Percentiles rank a stretch among this genome's conserved stretches.
phyloP scores from a whole-genome alignment of 805 yeast species.

The Allodekkera sacchari region DNA sequence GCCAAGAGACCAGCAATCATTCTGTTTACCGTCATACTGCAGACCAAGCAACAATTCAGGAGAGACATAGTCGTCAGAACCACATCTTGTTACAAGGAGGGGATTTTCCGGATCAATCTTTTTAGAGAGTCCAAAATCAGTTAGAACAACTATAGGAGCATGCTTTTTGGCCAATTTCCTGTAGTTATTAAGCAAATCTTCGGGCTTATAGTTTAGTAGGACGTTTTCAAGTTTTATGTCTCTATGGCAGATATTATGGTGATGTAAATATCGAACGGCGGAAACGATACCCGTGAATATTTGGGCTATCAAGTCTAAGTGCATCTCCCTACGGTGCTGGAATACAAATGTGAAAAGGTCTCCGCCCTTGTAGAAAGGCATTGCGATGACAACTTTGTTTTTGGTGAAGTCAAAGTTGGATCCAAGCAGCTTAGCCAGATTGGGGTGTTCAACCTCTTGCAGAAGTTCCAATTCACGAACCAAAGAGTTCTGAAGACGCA shows the following conservation, averaged over 20 bases:
- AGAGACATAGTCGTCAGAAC: conserved; percentile 92
- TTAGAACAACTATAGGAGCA: conserved; percentile 42
- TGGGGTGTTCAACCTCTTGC: conserved; percentile 52
- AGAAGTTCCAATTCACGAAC: conserved; percentile 71
- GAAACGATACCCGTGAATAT: conserved; percentile 62
- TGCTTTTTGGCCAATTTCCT: conserved; percentile 1
- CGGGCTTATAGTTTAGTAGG: conserved; percentile 31
- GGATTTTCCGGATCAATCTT: conserved; percentile 52
- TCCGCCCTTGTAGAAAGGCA: conserved; percentile 80
- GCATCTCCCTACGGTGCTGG: conserved; percentile 31
- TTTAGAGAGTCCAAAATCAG: conserved; percentile 88
- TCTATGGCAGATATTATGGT: conserved; percentile 67
- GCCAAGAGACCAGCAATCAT: conserved; percentile 94
- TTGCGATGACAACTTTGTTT: conserved; percentile 36
- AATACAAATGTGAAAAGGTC: conserved; percentile 65
- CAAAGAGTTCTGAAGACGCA: conserved; percentile 52
- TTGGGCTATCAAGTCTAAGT: conserved; percentile 44
- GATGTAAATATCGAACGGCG: conserved; percentile 69
- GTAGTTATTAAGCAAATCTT: conserved; percentile 20
- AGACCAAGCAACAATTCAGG: conserved; percentile 90
- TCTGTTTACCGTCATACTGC: conserved; percentile 82
- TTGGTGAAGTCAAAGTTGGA: conserved; percentile 26
- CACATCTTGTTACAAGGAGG: conserved; percentile 79
- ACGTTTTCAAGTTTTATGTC: conserved; percentile 88
- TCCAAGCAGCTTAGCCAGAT: conserved; percentile 56